Base-by-base conservation (phyloP, 2,329 filamentous ascomycete genomes). In the Myriosclerotinia scirpicola region DNA sequence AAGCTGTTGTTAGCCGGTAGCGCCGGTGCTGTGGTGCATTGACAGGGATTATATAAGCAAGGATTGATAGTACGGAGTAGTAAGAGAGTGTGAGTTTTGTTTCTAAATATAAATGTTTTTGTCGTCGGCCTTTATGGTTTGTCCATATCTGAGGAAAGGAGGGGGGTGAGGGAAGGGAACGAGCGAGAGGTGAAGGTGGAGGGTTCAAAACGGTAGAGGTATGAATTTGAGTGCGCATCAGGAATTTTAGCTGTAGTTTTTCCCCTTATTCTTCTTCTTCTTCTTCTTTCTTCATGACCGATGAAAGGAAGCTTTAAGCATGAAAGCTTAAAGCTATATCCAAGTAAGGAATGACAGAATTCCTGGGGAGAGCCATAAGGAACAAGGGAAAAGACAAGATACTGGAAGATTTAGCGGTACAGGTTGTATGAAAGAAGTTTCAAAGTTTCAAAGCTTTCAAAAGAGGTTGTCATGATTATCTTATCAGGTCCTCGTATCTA, bases 31-130 rank as follows among this genome's bases (percentile, higher is more conserved):
- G 6, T 20, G 4, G 34, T 34, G 44, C n/a, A 52, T 50, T 36
- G 44, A 11, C 56, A 60, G 30, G 56, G 56, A 17, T 58, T 58
- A 17, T 60, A 48, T 38, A 48, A 48, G 42, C 56, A 60, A 30
- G 56, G 56, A 44, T 59, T 46, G 17, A n/a, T 22, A 7, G 11
- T 58, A n/a, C n/a, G n/a, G n/a, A n/a, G 20, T 22, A 12, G 17
- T 7, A n/a, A 38, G 30, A 54, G 53, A 54, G 34, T 30, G 20
- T 8, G 42, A 3, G n/a, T 46, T 46, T 6, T 36, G 42, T 60
- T 60, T 48, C 56, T 60, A 48, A 48, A 60, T 36, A 38, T 38
- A 36, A 59, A 20, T 59, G 40, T 9, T 59, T 59, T 59, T 59
- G 56, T 26, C 26, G 17, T 20, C 22, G 17, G 12, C 26, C 2